phyloP scores from a whole-genome alignment of 768 basidiomycete species.

The Leucosporidium creatinivorum region DNA sequence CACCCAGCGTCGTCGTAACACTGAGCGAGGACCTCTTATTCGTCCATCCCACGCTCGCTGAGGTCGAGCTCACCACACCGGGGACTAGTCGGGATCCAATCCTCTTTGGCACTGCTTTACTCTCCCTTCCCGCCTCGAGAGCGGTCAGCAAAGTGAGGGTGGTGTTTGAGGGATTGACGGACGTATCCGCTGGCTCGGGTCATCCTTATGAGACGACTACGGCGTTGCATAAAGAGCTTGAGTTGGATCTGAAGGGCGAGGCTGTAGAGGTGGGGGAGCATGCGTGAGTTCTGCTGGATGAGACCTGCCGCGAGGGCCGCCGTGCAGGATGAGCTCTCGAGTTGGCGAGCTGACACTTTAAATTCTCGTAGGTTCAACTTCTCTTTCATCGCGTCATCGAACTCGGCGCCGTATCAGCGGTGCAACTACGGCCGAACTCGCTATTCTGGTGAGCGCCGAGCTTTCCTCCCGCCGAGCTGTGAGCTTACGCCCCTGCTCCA shows the following conservation, averaged over 20 bases:
- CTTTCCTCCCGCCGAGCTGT: no score
- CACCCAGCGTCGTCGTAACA: no score
- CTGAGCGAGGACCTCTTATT: no score
- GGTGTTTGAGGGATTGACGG: slow-evolving; percentile 21
- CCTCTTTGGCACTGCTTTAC: slow-evolving; percentile 11
- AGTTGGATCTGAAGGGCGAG: slow-evolving; percentile 17
- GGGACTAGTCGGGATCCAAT: slow-evolving; percentile 4
- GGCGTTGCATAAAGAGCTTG: slow-evolving; percentile 14
- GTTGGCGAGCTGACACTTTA: background rate
- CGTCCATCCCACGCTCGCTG: no score
- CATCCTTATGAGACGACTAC: slow-evolving; percentile 11
- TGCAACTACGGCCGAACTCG: slow-evolving; percentile 12
- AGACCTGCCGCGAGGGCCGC: no score
- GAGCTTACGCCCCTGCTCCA: background rate
- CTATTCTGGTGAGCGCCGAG: background rate
- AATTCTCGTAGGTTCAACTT: slow-evolving; percentile 16
- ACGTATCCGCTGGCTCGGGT: slow-evolving; percentile 6
- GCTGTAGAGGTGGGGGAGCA: slow-evolving; percentile 13
- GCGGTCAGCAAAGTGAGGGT: slow-evolving; percentile 16
- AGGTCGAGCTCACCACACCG: no score
- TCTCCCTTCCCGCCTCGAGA: slow-evolving; percentile 12
- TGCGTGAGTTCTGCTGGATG: slow-evolving; percentile 8
- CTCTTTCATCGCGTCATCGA: slow-evolving; percentile 20
- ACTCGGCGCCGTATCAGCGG: slow-evolving; percentile 8
- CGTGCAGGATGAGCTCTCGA: no score